phyloP scores from a whole-genome alignment of 2,329 filamentous ascomycete species.

The Gliomastix tumulicola region DNA sequence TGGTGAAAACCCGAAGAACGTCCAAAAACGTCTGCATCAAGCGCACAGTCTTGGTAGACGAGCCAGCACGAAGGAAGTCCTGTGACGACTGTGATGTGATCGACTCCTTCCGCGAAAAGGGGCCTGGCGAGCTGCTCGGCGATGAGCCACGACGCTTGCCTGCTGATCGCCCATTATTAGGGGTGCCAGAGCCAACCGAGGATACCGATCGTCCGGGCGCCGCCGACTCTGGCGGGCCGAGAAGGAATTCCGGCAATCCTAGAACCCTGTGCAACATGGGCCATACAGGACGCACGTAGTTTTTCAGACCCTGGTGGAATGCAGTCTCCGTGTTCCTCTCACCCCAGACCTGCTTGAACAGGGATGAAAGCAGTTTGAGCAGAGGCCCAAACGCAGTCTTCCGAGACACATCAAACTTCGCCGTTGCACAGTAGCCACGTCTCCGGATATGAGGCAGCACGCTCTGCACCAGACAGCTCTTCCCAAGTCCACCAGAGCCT shows the following conservation, averaged over 20 bases:
- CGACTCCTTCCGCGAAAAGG: slow-evolving; percentile 23
- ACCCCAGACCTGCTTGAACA: slow-evolving; percentile 62
- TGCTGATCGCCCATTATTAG: slow-evolving; percentile 19
- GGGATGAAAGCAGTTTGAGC: slow-evolving; percentile 56
- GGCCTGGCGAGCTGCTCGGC: slow-evolving; percentile 33
- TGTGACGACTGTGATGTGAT: slow-evolving; percentile 45
- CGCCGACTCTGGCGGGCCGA: slow-evolving; percentile 38
- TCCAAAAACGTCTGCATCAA: slow-evolving; percentile 87
- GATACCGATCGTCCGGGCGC: slow-evolving; percentile 23
- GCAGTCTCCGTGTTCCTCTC: slow-evolving; percentile 58
- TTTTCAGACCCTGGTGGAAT: slow-evolving; percentile 54
- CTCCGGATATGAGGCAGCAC: slow-evolving; percentile 53
- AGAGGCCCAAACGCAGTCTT: slow-evolving; percentile 56
- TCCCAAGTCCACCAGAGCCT: slow-evolving; percentile 56
- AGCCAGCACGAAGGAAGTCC: slow-evolving; percentile 52
- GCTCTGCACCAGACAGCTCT: slow-evolving; percentile 57
- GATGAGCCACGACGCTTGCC: slow-evolving; percentile 38
- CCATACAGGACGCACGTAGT: slow-evolving; percentile 58
- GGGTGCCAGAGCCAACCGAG: slow-evolving; percentile 19
- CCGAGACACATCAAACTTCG: slow-evolving; percentile 58
- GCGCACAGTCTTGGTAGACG: slow-evolving; percentile 59
- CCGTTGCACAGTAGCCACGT: slow-evolving; percentile 57
- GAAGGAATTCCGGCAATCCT: slow-evolving; percentile 62
- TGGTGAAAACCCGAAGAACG: slow-evolving; percentile 72
- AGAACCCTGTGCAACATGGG: slow-evolving; percentile 55